Percentiles rank a stretch among this genome's conserved stretches.
phyloP scores from a whole-genome alignment of 108 stramenopile species.

The Fragilariopsis cylindrus region DNA sequence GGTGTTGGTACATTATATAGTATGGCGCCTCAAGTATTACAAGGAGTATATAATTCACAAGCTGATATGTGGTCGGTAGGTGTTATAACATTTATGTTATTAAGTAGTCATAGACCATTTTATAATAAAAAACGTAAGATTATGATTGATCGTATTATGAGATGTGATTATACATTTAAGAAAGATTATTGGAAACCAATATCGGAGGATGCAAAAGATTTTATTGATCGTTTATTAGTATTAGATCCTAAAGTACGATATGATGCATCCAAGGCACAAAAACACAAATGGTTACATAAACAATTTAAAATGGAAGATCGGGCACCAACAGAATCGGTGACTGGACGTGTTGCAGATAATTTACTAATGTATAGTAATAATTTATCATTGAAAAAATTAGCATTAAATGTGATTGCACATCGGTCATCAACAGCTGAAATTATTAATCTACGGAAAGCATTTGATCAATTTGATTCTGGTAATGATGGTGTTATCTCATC shows the following conservation, averaged over 20 bases:
- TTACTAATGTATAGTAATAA: conserved; percentile 50
- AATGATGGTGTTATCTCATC: conserved; percentile 72
- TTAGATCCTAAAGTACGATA: conserved; percentile 63
- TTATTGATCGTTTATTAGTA: conserved; percentile 56
- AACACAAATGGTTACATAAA: conserved; percentile 59
- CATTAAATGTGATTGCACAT: conserved; percentile 60
- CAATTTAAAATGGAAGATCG: conserved; percentile 30
- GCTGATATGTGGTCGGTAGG: conserved; percentile 83
- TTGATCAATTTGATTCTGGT: conserved; percentile 61
- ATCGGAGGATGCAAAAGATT: conserved; percentile 55
- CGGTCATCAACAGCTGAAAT: conserved; percentile 65
- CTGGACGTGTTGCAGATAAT: conserved; percentile 31
- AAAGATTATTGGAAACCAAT: conserved; percentile 55
- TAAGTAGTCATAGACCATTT: conserved; percentile 66
- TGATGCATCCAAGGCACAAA: conserved; percentile 45
- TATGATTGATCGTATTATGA: conserved; percentile 61
- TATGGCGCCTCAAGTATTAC: conserved; percentile 78
- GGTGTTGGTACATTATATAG: conserved; percentile 80
- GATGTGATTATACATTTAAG: conserved; percentile 53
- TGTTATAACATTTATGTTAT: conserved; percentile 68
- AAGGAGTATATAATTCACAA: conserved; percentile 74
- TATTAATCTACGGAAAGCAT: conserved; percentile 69
- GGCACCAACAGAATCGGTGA: conserved; percentile 14
- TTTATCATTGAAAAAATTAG: conserved; percentile 52
- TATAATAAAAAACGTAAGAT: conserved; percentile 46